Conservation (phyloP, 352 stramenopile genomes). For the Phytophthora meadii region DNA sequence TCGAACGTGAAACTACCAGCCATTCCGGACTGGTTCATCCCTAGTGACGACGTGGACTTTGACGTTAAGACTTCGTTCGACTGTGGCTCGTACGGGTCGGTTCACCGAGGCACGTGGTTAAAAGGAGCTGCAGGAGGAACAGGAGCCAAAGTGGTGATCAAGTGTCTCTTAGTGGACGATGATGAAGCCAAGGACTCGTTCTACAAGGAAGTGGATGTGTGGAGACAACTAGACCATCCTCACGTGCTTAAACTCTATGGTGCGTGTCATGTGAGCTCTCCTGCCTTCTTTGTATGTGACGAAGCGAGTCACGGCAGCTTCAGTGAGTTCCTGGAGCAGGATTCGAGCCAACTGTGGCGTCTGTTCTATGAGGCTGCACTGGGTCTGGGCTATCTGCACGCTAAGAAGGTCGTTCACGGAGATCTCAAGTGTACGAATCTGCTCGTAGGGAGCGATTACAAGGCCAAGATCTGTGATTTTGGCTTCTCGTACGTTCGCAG, state of each 20-base stretch:
- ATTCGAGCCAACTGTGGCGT: constrained; percentile 6
- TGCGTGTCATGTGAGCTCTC: constrained; percentile 9
- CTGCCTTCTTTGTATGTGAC: constrained; percentile 5
- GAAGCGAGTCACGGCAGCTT: constrained; percentile 7
- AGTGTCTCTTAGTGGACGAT: constrained; percentile 10
- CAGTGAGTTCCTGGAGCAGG: constrained; percentile 1
- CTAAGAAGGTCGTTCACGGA: neutral
- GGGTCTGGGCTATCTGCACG: neutral
- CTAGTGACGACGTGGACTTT: constrained; percentile 4
- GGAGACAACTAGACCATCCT: neutral
- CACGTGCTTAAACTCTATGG: constrained; percentile 5
- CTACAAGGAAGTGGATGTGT: constrained; percentile 7
- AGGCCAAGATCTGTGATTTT: constrained; percentile 8
- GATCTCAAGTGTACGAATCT: constrained; percentile 11
- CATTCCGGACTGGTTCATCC: constrained; percentile 6
- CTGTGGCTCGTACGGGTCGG: constrained; percentile 6
- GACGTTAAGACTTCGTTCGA: neutral
- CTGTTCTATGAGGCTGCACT: constrained; percentile 3
- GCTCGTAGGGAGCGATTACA: neutral
- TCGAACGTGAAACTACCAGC: neutral
- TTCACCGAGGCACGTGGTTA: neutral
- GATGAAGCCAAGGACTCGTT: constrained; percentile 9
- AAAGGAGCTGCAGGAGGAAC: neutral
- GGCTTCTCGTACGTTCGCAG: neutral
- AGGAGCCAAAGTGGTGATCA: constrained; percentile 8